phyloP scores from a whole-genome alignment of 805 yeast species.

The Kuraishia borneana region DNA sequence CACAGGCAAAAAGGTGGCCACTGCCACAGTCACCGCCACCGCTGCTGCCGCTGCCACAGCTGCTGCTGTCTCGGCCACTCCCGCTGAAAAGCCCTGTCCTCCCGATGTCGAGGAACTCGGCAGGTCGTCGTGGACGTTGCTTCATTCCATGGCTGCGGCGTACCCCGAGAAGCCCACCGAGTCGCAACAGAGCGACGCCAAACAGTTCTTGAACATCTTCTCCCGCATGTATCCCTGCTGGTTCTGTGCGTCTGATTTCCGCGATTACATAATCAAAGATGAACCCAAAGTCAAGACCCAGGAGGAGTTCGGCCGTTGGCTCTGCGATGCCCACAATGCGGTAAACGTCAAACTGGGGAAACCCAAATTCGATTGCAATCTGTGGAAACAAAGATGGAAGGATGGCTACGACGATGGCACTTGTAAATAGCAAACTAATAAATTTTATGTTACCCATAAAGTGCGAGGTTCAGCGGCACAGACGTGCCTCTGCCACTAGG shows the following conservation, averaged over 20 bases:
- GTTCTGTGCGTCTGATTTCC: slow-evolving; percentile 85
- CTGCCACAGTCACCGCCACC: slow-evolving; percentile 1
- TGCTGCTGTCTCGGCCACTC: slow-evolving; percentile 12
- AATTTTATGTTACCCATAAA: slow-evolving; percentile 3
- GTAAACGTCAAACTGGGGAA: slow-evolving; percentile 87
- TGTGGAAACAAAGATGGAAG: slow-evolving; percentile 92
- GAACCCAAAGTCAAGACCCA: slow-evolving; percentile 53
- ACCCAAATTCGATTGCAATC: slow-evolving; percentile 71
- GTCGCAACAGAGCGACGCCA: slow-evolving; percentile 61
- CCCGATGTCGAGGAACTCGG: slow-evolving; percentile 82
- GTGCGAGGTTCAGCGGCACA: slow-evolving; percentile 63
- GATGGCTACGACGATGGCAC: slow-evolving; percentile 80
- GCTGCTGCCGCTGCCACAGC: slow-evolving; percentile 10
- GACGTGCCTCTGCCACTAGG: slow-evolving; percentile 95
- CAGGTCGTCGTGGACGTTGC: slow-evolving; percentile 80
- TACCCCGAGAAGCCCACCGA: slow-evolving; percentile 64
- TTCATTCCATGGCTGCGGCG: slow-evolving; percentile 83
- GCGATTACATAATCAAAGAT: slow-evolving; percentile 38
- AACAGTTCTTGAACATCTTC: slow-evolving; percentile 55
- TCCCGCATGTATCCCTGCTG: slow-evolving; percentile 86
- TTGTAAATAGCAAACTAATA: slow-evolving; percentile 22
- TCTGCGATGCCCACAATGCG: slow-evolving; percentile 90
- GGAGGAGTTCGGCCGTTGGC: slow-evolving; percentile 80
- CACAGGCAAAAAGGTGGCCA: slow-evolving; percentile 9
- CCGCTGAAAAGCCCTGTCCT: slow-evolving; percentile 47